Evolutionary conservation across 2,329 filamentous ascomycete genomes (phyloP), one percentile per base, ranked within the genome.

Genomic region (Ascocoryne sarcoides): DNA sequence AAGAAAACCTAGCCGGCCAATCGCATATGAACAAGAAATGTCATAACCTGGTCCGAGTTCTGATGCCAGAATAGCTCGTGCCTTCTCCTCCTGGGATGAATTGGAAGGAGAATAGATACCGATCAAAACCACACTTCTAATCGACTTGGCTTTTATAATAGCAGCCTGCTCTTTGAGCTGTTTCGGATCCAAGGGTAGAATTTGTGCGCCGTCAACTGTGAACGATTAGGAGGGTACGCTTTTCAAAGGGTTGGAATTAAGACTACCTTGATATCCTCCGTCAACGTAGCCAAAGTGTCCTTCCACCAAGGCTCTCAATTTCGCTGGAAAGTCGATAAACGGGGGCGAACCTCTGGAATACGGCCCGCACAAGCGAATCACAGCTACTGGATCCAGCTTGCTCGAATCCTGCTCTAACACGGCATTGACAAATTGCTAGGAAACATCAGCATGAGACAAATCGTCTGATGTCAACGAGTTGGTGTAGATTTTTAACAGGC

Each of bases 61-160:
- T 12, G 46, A 30, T 7, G 47, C 39, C 14, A 76, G 58, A 31
- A 76, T 69, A 2, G 62, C 59, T 3, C 64, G 62, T 3, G 70
- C 71, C 3, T 62, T 57, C 29, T 69, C 61, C 55, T 77, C 74
- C 52, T 78, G 74, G 31, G 57, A 58, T 8, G 69, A 66, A 51
- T 80, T 75, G 17, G 77, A 71, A 0, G 75, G 73, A 7, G 70
- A 73, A 56, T 74, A 78, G 7, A 77, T 67, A 2, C 75, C 74
- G 4, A 70, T 67, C 4, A 80, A 60, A 0, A 76, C 74, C 2
- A 80, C 61, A 29, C 64, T 65, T 15, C 39, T 53, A 58, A 61
- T 72, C 8, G 38, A 45, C 39, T 55, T 57, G 3, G 46, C 46
- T 35, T 45, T 56, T 37, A 58, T 58, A 9, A 58, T 51, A 7